Evolutionary conservation across 129 eudicot genomes (phyloP).

Genomic region (Rutidosis leptorrhynchoides): DNA sequence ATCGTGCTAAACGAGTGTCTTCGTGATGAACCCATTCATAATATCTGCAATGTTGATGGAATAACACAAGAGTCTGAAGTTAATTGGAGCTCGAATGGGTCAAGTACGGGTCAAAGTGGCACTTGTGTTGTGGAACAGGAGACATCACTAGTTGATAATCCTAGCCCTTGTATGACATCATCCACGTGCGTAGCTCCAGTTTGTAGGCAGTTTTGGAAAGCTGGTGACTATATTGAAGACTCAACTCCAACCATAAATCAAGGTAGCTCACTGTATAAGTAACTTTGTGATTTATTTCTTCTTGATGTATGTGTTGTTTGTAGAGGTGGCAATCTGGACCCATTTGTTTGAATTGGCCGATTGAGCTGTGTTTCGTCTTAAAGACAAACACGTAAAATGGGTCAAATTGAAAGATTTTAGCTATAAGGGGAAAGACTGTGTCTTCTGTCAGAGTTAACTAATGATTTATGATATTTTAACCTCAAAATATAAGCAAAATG

Average conservation of each 20-base stretch:
- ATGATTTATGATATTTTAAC: background rate
- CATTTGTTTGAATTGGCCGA: background rate
- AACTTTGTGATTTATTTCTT: background rate
- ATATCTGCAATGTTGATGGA: constrained; percentile 5
- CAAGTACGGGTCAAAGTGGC: constrained; percentile 37
- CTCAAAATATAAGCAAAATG: background rate
- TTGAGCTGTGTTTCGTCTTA: background rate
- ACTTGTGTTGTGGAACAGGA: constrained; percentile 35
- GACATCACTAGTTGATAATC: constrained; percentile 40
- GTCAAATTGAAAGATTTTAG: background rate
- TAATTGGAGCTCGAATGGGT: constrained; percentile 35
- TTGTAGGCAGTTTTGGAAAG: constrained; percentile 93
- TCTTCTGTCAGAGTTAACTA: background rate
- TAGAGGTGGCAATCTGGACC: background rate
- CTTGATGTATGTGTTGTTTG: constrained; percentile 1
- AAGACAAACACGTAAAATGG: background rate
- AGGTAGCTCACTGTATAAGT: constrained; percentile 20
- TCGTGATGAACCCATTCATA: background rate
- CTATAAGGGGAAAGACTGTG: background rate
- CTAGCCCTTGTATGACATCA: constrained; percentile 50
- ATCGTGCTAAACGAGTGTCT: constrained; percentile 20
- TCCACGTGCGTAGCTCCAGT: constrained; percentile 52
- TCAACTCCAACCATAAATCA: constrained; percentile 24
- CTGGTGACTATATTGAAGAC: constrained; percentile 57
- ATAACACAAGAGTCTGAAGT: constrained; percentile 40